Percentiles rank a stretch among this genome's conserved stretches.
Evolutionary conservation across 176 grass and related monocot genomes (phyloP).

Genomic region (Carex littledalei): DNA sequence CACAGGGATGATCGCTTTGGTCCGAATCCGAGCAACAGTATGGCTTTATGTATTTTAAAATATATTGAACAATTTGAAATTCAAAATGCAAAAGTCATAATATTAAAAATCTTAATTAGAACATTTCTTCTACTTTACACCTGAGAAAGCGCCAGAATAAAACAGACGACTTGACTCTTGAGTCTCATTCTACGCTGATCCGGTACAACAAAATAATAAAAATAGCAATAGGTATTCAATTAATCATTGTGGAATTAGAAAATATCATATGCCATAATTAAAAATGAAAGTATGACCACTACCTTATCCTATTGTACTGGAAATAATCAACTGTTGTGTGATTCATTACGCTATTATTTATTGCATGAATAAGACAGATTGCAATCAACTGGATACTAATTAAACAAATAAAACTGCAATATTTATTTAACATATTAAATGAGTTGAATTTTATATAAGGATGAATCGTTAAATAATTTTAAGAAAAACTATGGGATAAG

Average conservation of each 20-base stretch:
- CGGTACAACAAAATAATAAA: background rate
- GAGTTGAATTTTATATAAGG: background rate
- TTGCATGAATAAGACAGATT: background rate
- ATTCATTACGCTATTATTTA: background rate
- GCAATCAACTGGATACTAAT: background rate
- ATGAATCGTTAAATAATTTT: background rate
- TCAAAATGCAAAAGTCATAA: too few species aligned
- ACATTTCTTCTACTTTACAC: too few species aligned
- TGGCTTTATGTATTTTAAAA: too few species aligned
- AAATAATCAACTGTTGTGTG: background rate
- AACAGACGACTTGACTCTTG: too few species aligned
- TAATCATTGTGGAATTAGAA: background rate
- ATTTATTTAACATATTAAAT: background rate
- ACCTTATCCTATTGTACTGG: background rate
- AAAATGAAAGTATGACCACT: background rate
- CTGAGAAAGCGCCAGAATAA: too few species aligned
- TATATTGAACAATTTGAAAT: too few species aligned
- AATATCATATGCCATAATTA: background rate
- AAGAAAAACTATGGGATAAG: background rate
- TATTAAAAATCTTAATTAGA: too few species aligned
- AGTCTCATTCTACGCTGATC: too few species aligned
- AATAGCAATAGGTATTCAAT: background rate
- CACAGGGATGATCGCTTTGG: too few species aligned
- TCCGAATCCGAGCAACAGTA: too few species aligned
- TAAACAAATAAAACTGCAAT: background rate